Conservation (phyloP, 176 grass and related monocot genomes). For the Oryza brachyantha region DNA sequence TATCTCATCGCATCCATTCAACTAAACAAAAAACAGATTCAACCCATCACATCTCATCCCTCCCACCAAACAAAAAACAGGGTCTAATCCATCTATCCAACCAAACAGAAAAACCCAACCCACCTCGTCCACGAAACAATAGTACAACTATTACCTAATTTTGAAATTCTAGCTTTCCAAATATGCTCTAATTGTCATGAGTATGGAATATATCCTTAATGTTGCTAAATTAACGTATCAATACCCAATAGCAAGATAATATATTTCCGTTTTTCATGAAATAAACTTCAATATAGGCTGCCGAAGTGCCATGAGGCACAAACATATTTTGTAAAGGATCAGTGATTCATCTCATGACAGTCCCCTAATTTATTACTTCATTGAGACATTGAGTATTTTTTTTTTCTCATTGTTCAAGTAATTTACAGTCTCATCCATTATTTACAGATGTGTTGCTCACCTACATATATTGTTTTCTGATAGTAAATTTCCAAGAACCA, state of each 20-base stretch:
- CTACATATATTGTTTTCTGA: neutral
- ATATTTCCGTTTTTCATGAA: neutral
- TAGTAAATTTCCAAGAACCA: neutral
- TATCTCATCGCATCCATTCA: too few species aligned
- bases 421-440: slow-evolving; percentile 2
- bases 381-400: neutral
- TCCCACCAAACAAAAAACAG: too few species aligned
- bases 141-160: neutral
- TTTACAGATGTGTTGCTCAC: slow-evolving; percentile 14
- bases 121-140: too few species aligned
- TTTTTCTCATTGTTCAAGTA: neutral
- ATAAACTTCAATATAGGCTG: neutral
- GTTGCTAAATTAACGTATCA: neutral
- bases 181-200: slow-evolving; percentile 1
- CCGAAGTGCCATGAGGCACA: neutral
- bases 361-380: slow-evolving; percentile 30
- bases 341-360: slow-evolving; percentile 14
- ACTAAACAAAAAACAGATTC: too few species aligned
- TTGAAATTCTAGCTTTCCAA: slow-evolving; percentile 2
- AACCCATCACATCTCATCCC: too few species aligned
- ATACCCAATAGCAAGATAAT: neutral
- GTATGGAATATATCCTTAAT: neutral
- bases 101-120: too few species aligned
- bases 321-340: neutral
- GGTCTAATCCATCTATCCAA: too few species aligned